A percentile compares a stretch with the other conserved stretches of the same genome.
Conservation (phyloP, 495 filamentous ascomycete genomes). For the Bryoglossum gracile region DNA sequence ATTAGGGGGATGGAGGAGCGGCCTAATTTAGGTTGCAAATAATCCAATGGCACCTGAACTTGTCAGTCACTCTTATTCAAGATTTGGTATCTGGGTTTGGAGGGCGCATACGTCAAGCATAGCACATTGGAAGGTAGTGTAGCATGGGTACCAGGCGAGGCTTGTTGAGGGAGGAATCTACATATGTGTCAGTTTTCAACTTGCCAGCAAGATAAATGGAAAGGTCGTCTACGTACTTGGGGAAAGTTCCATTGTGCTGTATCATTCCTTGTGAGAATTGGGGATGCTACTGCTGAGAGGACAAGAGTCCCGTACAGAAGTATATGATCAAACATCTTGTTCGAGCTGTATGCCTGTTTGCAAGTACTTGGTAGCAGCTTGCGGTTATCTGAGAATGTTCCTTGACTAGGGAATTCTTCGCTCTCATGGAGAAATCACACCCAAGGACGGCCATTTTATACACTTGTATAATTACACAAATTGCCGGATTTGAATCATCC, state of each 20-base stretch:
- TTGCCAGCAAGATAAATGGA: background rate
- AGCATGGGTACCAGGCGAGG: conserved; percentile 13
- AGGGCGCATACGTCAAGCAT: conserved; percentile 9
- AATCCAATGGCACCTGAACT: conserved; percentile 18
- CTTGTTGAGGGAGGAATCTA: conserved; percentile 6
- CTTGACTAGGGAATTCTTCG: background rate
- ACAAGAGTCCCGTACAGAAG: background rate
- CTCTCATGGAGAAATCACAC: background rate
- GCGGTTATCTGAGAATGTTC: background rate
- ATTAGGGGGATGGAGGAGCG: conserved; percentile 14
- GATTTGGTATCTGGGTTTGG: background rate
- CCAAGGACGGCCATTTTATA: background rate
- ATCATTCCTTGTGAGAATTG: background rate
- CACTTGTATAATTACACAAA: background rate
- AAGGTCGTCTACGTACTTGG: background rate
- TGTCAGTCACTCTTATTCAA: background rate
- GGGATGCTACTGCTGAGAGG: background rate
- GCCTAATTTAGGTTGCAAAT: background rate
- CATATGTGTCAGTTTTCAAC: background rate
- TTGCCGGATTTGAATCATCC: background rate
- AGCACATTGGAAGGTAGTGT: conserved; percentile 5
- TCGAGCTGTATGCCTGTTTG: background rate
- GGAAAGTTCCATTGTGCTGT: background rate
- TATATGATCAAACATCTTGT: background rate
- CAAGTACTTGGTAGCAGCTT: background rate